Conservation (phyloP, 2,329 filamentous ascomycete species). For the Penicillium concentricum region DNA sequence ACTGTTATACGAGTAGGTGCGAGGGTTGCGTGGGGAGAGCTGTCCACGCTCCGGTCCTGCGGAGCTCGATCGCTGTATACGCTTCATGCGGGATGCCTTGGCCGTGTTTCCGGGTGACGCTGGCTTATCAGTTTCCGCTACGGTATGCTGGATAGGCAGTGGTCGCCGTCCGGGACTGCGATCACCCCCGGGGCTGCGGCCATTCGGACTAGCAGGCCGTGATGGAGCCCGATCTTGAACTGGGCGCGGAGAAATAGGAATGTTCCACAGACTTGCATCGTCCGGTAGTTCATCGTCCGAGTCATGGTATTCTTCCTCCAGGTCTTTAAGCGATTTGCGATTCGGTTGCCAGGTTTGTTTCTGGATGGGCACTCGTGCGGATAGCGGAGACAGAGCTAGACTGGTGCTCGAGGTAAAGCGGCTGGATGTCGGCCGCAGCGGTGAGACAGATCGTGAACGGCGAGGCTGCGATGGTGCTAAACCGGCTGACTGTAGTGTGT, state of each 20-base stretch:
- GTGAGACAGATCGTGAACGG: slow-evolving; percentile 34
- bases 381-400: slow-evolving; percentile 27
- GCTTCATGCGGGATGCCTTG: slow-evolving; percentile 31
- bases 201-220: slow-evolving; percentile 43
- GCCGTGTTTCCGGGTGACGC: slow-evolving; percentile 27
- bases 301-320: slow-evolving; percentile 52
- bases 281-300: slow-evolving; percentile 52
- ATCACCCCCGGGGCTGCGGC: slow-evolving; percentile 33
- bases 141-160: slow-evolving; percentile 43
- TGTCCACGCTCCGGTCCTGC: slow-evolving; percentile 44
- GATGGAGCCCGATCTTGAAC: slow-evolving; percentile 41
- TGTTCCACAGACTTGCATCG: slow-evolving; percentile 52
- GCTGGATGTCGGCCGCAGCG: slow-evolving; percentile 27
- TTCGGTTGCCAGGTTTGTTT: slow-evolving; percentile 45
- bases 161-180: slow-evolving; percentile 41
- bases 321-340: slow-evolving; percentile 48
- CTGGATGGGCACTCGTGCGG: slow-evolving; percentile 27
- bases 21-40: slow-evolving; percentile 43
- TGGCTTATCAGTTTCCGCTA: slow-evolving; percentile 27
- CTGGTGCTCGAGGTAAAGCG: slow-evolving; percentile 29
- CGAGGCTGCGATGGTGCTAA: slow-evolving; percentile 29
- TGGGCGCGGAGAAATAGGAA: slow-evolving; percentile 49
- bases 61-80: slow-evolving; percentile 36
- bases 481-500: slow-evolving; percentile 24
- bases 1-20: slow-evolving; percentile 60